A percentile compares a stretch with the other conserved stretches of the same genome.
phyloP scores from a whole-genome alignment of 2,329 filamentous ascomycete genomes.

The Aspergillus felis region DNA sequence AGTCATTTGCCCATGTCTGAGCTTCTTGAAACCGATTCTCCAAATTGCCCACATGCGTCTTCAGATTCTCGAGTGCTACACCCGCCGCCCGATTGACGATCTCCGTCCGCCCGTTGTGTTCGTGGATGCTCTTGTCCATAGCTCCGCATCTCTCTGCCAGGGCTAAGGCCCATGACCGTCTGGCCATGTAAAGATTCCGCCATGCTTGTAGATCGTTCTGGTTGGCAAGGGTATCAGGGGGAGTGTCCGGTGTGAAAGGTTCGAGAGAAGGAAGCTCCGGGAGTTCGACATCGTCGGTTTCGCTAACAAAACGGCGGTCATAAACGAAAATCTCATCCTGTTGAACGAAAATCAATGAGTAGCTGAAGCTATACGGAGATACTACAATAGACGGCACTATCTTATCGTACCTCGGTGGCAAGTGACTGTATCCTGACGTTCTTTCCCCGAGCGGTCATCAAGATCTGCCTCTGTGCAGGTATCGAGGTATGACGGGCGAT shows the following conservation, averaged over 20 bases:
- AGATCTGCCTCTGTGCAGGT: conserved; percentile 72
- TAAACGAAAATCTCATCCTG: conserved; percentile 90
- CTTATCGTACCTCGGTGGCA: conserved; percentile 64
- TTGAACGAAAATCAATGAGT: not conserved
- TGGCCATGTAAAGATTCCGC: conserved; percentile 78
- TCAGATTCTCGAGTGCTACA: conserved; percentile 75
- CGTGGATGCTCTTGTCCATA: conserved; percentile 60
- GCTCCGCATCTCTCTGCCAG: conserved; percentile 65
- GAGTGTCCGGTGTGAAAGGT: conserved; percentile 56
- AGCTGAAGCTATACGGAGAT: not conserved
- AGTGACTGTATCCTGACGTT: conserved; percentile 78
- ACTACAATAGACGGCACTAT: not conserved
- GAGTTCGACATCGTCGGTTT: conserved; percentile 46
- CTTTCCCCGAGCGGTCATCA: conserved; percentile 80
- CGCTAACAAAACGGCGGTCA: conserved; percentile 67
- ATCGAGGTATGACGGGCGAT: conserved; percentile 72
- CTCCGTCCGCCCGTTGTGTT: conserved; percentile 43
- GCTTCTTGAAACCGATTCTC: conserved; percentile 45
- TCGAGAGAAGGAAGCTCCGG: conserved; percentile 51
- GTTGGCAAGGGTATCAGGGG: conserved; percentile 77
- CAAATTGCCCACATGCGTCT: conserved; percentile 44
- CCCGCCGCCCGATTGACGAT: conserved; percentile 72
- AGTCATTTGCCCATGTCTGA: conserved; percentile 43
- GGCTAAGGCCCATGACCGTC: conserved; percentile 72
- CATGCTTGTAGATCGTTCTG: conserved; percentile 80